Evolutionary conservation across 305 asterid species (phyloP).

Genomic region (Solanum hybrid): DNA sequence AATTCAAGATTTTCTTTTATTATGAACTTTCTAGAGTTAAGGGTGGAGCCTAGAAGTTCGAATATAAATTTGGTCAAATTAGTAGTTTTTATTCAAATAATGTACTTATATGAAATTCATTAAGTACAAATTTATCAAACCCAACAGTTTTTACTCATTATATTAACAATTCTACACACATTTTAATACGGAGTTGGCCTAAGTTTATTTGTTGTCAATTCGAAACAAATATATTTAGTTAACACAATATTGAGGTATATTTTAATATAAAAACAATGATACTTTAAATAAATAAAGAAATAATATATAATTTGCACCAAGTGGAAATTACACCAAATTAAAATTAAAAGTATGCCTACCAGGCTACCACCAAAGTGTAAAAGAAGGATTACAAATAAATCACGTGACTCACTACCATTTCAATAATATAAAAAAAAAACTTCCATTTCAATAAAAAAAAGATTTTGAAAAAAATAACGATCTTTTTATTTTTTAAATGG

Average conservation of each 20-base stretch:
- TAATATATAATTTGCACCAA: too few species aligned
- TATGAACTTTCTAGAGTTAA: not conserved
- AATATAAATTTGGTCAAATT: too few species aligned
- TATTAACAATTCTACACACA: not conserved
- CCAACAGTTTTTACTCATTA: not conserved
- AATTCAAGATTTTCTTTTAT: not conserved
- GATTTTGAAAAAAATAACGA: not conserved
- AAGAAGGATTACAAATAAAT: not conserved
- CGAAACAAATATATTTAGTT: too few species aligned
- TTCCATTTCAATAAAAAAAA: not conserved
- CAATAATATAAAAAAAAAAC: not conserved
- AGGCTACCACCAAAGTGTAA: too few species aligned
- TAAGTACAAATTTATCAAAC: not conserved
- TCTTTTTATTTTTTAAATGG: not conserved
- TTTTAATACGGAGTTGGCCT: too few species aligned
- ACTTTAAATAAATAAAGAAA: too few species aligned
- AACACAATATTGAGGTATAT: not conserved
- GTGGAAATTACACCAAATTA: too few species aligned
- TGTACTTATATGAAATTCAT: not conserved
- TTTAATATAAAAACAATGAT: too few species aligned
- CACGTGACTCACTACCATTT: not conserved
- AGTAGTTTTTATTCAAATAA: not conserved
- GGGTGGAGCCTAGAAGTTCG: not conserved
- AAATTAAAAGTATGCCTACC: too few species aligned
- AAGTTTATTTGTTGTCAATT: too few species aligned